phyloP scores from a whole-genome alignment of 225 moss, liverwort and hornwort genomes.

The Polytrichum commune region DNA sequence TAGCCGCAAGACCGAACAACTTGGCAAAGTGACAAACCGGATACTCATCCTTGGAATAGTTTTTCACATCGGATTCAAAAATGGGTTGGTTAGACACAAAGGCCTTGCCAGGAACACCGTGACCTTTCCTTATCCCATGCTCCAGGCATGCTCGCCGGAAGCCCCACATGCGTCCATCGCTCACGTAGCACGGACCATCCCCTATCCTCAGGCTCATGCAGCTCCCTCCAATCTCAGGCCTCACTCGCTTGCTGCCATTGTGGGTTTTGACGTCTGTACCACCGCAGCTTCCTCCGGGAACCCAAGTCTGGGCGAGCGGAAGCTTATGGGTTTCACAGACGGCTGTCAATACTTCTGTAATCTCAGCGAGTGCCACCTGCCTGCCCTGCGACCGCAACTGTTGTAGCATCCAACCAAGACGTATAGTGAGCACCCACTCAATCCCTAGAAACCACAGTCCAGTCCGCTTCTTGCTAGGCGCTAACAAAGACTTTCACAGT shows the following conservation, averaged over 20 bases:
- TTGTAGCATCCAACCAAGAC: neutral
- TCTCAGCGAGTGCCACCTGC: conserved; percentile 61
- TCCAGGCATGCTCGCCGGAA: conserved; percentile 78
- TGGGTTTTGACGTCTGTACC: conserved; percentile 18
- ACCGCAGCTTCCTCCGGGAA: conserved; percentile 40
- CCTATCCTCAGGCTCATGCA: conserved; percentile 51
- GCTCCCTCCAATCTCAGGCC: conserved; percentile 20
- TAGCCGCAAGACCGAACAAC: conserved; percentile 74
- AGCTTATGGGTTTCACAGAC: conserved; percentile 90
- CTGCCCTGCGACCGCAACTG: conserved; percentile 68
- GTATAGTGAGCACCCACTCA: too few species aligned
- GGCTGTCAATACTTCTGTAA: conserved; percentile 75
- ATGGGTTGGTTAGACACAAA: conserved; percentile 78
- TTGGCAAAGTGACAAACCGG: conserved; percentile 76
- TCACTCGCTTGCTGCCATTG: conserved; percentile 30
- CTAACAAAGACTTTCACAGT: too few species aligned
- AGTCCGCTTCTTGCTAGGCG: too few species aligned
- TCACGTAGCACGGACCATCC: conserved; percentile 72
- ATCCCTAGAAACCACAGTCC: too few species aligned
- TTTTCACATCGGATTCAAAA: conserved; percentile 73
- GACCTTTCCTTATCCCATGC: conserved; percentile 67
- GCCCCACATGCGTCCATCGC: conserved; percentile 66
- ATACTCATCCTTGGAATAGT: conserved; percentile 54
- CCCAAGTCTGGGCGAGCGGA: conserved; percentile 85
- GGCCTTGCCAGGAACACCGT: conserved; percentile 77